Evolutionary conservation across 768 basidiomycete genomes (phyloP).

Genomic region (Kwoniella europaea): DNA sequence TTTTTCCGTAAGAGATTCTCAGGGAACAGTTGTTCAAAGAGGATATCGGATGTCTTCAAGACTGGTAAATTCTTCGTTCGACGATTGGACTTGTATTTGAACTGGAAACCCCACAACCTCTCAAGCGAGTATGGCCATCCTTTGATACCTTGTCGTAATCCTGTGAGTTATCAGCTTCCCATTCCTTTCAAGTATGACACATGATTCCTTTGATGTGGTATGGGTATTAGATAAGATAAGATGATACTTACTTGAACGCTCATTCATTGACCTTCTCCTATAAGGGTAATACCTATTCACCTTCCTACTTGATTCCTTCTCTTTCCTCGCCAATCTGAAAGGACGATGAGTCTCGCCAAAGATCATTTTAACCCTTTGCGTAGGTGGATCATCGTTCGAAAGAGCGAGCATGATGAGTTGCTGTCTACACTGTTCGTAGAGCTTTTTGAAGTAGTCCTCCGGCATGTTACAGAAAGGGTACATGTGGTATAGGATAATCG

Average conservation of each 20-base stretch:
- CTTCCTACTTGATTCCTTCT: background rate
- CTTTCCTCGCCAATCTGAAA: background rate
- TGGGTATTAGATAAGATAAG: too few relatives aligned
- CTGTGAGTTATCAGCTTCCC: background rate
- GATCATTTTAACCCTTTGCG: background rate
- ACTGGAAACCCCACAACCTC: background rate
- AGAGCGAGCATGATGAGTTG: too few relatives aligned
- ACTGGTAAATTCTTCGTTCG: background rate
- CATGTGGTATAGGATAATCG: too few relatives aligned
- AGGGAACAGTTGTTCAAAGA: background rate
- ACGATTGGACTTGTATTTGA: background rate
- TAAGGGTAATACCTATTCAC: background rate
- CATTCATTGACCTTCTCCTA: background rate
- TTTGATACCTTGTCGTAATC: background rate
- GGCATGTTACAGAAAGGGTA: too few relatives aligned
- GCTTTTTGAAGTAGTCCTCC: too few relatives aligned
- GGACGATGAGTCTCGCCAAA: background rate
- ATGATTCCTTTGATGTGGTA: background rate
- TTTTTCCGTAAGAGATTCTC: background rate
- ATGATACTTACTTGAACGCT: background rate
- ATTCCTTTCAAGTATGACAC: background rate
- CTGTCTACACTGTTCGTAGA: too few relatives aligned
- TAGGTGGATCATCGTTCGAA: background rate
- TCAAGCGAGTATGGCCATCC: background rate
- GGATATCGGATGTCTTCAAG: background rate